phyloP scores from a whole-genome alignment of 2,329 filamentous ascomycete genomes.

The Tothia fuscella region DNA sequence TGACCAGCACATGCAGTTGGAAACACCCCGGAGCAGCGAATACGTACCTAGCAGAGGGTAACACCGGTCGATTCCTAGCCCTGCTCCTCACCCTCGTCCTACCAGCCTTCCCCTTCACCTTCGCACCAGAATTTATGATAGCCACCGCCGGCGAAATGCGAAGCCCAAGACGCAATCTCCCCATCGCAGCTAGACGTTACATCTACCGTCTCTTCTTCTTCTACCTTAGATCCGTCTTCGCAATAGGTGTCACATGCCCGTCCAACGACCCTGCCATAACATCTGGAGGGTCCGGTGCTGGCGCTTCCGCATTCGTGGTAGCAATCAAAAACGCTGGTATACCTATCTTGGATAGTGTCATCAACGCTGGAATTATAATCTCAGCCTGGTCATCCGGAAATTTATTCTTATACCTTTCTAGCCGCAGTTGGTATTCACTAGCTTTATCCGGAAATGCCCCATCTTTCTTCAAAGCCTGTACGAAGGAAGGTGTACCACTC shows the following conservation, averaged over 20 bases:
- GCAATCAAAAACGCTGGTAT: slow-evolving; percentile 39
- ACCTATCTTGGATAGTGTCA: slow-evolving; percentile 48
- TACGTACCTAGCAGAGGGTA: slow-evolving; percentile 31
- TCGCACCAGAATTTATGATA: slow-evolving; percentile 43
- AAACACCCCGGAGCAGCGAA: slow-evolving; percentile 33
- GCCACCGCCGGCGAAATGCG: slow-evolving; percentile 48
- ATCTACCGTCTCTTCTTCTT: slow-evolving; percentile 53
- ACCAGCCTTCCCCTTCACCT: slow-evolving; percentile 43
- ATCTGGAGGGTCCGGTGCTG: slow-evolving; percentile 40
- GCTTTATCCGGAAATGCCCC: slow-evolving; percentile 56
- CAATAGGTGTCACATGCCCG: slow-evolving; percentile 49
- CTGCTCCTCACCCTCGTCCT: slow-evolving; percentile 40
- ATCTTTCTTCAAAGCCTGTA: slow-evolving; percentile 46
- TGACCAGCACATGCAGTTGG: slow-evolving; percentile 33
- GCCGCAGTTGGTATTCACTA: slow-evolving; percentile 40
- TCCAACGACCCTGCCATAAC: slow-evolving; percentile 41
- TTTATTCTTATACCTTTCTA: slow-evolving; percentile 41
- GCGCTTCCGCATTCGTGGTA: slow-evolving; percentile 39
- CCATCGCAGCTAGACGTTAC: slow-evolving; percentile 46
- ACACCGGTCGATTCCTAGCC: slow-evolving; percentile 39
- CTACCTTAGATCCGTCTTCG: slow-evolving; percentile 45
- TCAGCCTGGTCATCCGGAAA: slow-evolving; percentile 50
- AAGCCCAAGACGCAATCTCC: slow-evolving; percentile 45
- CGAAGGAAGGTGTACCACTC: slow-evolving; percentile 54
- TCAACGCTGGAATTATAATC: slow-evolving; percentile 57